These are phyloP conservation scores for Saprolegnia parasitica DNA, from an alignment of 352 stramenopile genomes.

Conservation along the genomic window DNA sequence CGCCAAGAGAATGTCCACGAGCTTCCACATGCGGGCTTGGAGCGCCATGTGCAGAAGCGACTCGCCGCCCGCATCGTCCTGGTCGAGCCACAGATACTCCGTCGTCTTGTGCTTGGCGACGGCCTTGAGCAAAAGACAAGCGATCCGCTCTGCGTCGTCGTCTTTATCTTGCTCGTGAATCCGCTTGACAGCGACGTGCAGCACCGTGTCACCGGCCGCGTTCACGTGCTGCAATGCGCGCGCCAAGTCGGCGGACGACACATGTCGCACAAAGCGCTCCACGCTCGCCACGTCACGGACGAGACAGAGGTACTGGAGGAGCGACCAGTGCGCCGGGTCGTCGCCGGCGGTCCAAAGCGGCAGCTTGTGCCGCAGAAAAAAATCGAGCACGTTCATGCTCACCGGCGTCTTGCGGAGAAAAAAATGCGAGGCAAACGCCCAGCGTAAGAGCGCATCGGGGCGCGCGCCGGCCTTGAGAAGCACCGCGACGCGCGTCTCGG, in stretches of 20 bases:
- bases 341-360: constrained; percentile 37
- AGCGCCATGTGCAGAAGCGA: constrained; percentile 57
- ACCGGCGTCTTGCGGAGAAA: constrained; percentile 35
- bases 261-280: constrained; percentile 34
- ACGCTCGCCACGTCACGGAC: constrained; percentile 46
- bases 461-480: constrained; percentile 46
- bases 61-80: constrained; percentile 46
- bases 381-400: constrained; percentile 23
- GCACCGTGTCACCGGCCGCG: constrained; percentile 50
- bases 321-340: constrained; percentile 48
- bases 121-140: constrained; percentile 43
- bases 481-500: constrained; percentile 34
- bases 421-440: constrained; percentile 51
- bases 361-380: constrained; percentile 34
- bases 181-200: constrained; percentile 65
- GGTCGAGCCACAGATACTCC: constrained; percentile 39
- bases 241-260: constrained; percentile 31
- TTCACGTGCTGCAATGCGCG: constrained; percentile 60
- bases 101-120: constrained; percentile 26
- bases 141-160: constrained; percentile 35
- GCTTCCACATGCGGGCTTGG: constrained; percentile 50
- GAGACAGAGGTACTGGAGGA: constrained; percentile 65
- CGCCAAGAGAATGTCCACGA: constrained; percentile 50
- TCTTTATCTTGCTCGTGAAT: constrained; percentile 26
- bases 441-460: constrained; percentile 45